phyloP scores from a whole-genome alignment of 2,329 filamentous ascomycete species.

The Talaromyces sp. region DNA sequence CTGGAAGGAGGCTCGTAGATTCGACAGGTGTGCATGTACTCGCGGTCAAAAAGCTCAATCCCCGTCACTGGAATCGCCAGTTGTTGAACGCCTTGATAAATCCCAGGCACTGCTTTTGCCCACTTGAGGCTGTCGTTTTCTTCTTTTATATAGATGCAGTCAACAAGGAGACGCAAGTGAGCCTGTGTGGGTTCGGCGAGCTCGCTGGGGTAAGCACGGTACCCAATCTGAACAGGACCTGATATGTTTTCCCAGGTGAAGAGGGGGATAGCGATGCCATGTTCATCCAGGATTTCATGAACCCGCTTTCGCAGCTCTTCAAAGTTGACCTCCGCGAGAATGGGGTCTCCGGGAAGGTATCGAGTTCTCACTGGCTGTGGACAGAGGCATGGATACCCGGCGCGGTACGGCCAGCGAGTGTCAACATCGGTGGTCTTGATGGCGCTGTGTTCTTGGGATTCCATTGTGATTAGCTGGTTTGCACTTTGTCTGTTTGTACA shows the following conservation, averaged over 20 bases:
- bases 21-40: neutral
- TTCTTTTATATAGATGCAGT: constrained; percentile 1
- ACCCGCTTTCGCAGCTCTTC: neutral
- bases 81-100: neutral
- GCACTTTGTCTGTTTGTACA: no score
- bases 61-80: neutral
- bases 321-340: neutral
- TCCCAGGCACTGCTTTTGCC: neutral
- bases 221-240: neutral
- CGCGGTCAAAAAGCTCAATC: neutral
- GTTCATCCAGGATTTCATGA: neutral
- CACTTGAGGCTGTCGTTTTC: neutral
- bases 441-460: no score
- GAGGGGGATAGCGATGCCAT: neutral
- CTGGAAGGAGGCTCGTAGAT: neutral
- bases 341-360: neutral
- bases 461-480: no score
- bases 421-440: constrained; percentile 3
- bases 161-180: neutral
- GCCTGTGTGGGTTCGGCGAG: neutral
- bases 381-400: constrained; percentile 7
- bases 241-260: neutral
- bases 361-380: neutral
- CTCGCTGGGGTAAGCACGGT: neutral
- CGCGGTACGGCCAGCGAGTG: constrained; percentile 4